phyloP scores from a whole-genome alignment of 768 basidiomycete species.

The Trametes coccinea region DNA sequence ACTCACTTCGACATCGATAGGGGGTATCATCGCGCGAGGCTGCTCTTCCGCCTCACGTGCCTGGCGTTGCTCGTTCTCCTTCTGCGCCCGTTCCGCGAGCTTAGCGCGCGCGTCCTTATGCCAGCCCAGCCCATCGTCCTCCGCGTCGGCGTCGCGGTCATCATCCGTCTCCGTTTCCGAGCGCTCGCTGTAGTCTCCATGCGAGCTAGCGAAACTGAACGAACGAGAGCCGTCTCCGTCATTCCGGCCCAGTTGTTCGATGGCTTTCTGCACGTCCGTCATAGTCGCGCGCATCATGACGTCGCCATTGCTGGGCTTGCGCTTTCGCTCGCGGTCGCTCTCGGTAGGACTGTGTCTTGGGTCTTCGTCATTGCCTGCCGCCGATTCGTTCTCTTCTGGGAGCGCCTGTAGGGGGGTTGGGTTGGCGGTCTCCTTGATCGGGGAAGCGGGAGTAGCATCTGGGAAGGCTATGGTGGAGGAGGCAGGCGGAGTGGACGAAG shows the following conservation, averaged over 20 bases:
- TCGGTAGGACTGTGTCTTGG: constrained; percentile 26
- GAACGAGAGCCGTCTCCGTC: constrained; percentile 59
- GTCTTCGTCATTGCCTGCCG: constrained; percentile 9
- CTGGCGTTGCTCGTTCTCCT: constrained; percentile 59
- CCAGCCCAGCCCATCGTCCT: constrained; percentile 56
- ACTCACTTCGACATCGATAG: constrained; percentile 74
- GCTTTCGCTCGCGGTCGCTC: constrained; percentile 31
- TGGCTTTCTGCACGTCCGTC: constrained; percentile 88
- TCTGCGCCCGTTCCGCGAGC: constrained; percentile 68
- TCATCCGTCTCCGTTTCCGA: constrained; percentile 50
- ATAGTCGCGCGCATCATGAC: constrained; percentile 91
- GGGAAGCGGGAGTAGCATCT: constrained; percentile 25
- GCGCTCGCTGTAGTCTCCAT: constrained; percentile 46
- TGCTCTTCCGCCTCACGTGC: constrained; percentile 46
- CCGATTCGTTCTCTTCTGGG: constrained; percentile 40
- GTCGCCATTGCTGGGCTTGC: constrained; percentile 37
- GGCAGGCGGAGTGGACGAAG: constrained; percentile 55
- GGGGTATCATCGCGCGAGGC: constrained; percentile 47
- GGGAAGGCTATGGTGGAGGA: constrained; percentile 23
- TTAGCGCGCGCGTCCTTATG: constrained; percentile 64
- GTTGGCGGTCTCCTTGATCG: constrained; percentile 25
- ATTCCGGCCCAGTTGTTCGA: constrained; percentile 77
- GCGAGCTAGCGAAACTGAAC: constrained; percentile 76
- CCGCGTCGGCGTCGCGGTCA: constrained; percentile 55
- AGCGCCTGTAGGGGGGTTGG: constrained; percentile 43